A percentile compares a stretch with the other conserved stretches of the same genome.
Conservation (phyloP, 768 basidiomycete species). For the Suillus cothurnatus region DNA sequence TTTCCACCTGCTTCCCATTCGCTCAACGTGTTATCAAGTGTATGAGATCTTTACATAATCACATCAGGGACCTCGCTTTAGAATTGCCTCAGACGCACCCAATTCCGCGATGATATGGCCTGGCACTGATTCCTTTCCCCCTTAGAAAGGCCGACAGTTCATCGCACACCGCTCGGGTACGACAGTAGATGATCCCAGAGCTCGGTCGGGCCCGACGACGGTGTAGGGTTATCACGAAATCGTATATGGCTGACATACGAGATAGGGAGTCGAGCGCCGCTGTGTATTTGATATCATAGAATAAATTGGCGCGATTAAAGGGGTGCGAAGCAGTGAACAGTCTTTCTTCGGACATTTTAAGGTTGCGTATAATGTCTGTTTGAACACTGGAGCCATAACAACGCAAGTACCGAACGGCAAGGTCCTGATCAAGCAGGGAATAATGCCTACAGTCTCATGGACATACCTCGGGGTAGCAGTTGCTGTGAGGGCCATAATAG, state of each 20-base stretch:
- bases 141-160: conserved; percentile 65
- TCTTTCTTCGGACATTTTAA: conserved; percentile 33
- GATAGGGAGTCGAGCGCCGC: conserved; percentile 49
- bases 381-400: too few species aligned
- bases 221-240: conserved; percentile 68
- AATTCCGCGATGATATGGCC: conserved; percentile 77
- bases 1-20: conserved; percentile 63
- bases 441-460: too few species aligned
- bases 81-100: conserved; percentile 36
- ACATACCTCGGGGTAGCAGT: conserved; percentile 60
- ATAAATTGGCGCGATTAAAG: conserved; percentile 80
- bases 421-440: too few species aligned
- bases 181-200: conserved; percentile 79
- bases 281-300: conserved; percentile 77
- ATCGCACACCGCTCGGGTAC: conserved; percentile 67
- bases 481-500: conserved; percentile 72
- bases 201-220: conserved; percentile 58
- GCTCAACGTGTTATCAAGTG: conserved; percentile 52
- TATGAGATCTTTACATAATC: conserved; percentile 38
- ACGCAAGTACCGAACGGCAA: too few species aligned
- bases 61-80: conserved; percentile 1
- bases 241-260: conserved; percentile 65
- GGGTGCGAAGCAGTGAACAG: conserved; percentile 72
- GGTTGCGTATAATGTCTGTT: too few species aligned
- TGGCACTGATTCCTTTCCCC: conserved; percentile 64